These are phyloP conservation scores for Chaetomium sp. DNA, from an alignment of 2,329 filamentous ascomycete genomes.

Conservation along the genomic window DNA sequence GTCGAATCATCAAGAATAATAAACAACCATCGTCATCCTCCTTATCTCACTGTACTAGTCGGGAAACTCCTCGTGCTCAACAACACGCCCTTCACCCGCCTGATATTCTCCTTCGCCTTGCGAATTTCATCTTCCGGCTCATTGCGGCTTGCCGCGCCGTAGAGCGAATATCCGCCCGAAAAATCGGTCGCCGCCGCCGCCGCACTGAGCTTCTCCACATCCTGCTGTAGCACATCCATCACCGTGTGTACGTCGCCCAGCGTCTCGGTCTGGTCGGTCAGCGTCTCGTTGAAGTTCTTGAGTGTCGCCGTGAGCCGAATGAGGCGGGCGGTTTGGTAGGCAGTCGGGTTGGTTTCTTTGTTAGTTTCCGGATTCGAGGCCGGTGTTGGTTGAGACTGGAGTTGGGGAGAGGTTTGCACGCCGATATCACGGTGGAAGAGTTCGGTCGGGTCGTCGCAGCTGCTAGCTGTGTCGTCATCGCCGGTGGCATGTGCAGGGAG, in stretches of 20 bases:
- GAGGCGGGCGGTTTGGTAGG: constrained; percentile 39
- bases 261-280: constrained; percentile 40
- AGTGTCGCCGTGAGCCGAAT: constrained; percentile 37
- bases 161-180: constrained; percentile 34
- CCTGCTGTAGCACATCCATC: constrained; percentile 55
- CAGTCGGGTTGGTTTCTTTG: constrained; percentile 20
- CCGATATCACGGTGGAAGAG: constrained; percentile 77
- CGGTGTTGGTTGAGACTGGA: constrained; percentile 23
- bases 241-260: constrained; percentile 46
- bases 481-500: constrained; percentile 17
- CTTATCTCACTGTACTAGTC: neutral
- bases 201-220: constrained; percentile 57
- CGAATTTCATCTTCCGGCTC: constrained; percentile 66
- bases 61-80: constrained; percentile 70
- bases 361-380: neutral
- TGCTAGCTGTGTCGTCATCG: constrained; percentile 32
- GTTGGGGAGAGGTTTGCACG: constrained; percentile 61
- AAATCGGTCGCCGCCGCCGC: constrained; percentile 30
- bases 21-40: too few species aligned
- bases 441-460: constrained; percentile 62
- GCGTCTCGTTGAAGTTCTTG: constrained; percentile 37
- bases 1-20: too few species aligned
- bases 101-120: constrained; percentile 66
- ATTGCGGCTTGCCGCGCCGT: constrained; percentile 37
- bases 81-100: constrained; percentile 72